Percentiles rank a stretch among this genome's conserved stretches.
These are phyloP conservation scores for Acacia acuminata DNA, from an alignment of 306 rosid species.

Conservation along the genomic window DNA sequence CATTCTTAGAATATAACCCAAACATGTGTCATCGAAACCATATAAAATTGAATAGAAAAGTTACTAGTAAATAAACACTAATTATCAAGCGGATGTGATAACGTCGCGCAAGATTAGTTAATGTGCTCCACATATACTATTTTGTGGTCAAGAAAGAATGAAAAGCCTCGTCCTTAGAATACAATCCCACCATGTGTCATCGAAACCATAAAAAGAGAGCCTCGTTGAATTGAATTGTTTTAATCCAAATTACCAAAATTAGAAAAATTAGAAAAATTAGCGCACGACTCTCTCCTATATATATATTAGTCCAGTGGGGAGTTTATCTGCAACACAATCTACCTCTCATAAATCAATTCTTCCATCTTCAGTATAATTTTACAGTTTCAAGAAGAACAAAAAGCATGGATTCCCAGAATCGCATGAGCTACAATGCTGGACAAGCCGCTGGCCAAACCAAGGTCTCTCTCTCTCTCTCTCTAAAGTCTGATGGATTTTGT, in stretches of 20 bases:
- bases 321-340: neutral
- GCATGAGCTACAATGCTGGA: constrained; percentile 39
- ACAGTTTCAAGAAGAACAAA: neutral
- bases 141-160: neutral
- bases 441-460: constrained; percentile 52
- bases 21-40: neutral
- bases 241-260: neutral
- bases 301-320: neutral
- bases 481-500: neutral
- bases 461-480: constrained; percentile 33
- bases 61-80: too few relatives aligned
- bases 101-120: too few relatives aligned
- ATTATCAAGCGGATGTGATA: too few relatives aligned
- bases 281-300: neutral
- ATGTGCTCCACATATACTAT: neutral
- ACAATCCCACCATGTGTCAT: neutral
- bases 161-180: neutral
- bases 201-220: neutral
- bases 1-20: neutral
- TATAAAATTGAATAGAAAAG: too few relatives aligned
- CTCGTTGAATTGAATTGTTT: neutral
- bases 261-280: neutral
- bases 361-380: neutral
- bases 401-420: constrained; percentile 24
- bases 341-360: too few relatives aligned